These are phyloP conservation scores for Aspergillus cristatus DNA, from an alignment of 495 filamentous ascomycete species.

Conservation along the genomic window DNA sequence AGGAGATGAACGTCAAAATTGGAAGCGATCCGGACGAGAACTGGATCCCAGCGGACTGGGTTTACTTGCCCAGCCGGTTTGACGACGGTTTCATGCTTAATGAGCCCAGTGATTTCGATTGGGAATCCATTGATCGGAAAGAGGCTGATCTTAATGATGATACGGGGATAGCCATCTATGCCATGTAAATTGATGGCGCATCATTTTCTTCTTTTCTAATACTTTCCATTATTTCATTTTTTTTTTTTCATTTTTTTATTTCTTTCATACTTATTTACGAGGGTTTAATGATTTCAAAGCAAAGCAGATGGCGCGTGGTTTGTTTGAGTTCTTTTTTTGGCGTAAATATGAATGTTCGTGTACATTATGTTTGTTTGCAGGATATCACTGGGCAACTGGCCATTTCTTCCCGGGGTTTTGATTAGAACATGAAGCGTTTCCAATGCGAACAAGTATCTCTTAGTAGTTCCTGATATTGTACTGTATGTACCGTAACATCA, in stretches of 20 bases:
- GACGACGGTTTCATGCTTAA: constrained; percentile 14
- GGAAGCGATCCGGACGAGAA: constrained; percentile 14
- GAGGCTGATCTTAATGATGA: constrained; percentile 15
- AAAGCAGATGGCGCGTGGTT: neutral
- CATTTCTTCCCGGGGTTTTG: too few species aligned
- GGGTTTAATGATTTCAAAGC: constrained; percentile 11
- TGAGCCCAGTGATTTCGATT: constrained; percentile 21
- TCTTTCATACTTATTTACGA: neutral
- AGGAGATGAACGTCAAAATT: constrained; percentile 13
- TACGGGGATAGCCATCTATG: constrained; percentile 17
- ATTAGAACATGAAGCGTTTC: too few species aligned
- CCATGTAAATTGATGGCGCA: constrained; percentile 12
- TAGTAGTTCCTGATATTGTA: too few species aligned
- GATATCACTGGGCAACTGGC: too few species aligned
- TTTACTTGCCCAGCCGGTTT: constrained; percentile 17
- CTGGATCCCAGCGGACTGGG: constrained; percentile 27
- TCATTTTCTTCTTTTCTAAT: neutral
- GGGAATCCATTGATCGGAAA: constrained; percentile 22
- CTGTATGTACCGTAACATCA: too few species aligned
- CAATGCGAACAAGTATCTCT: too few species aligned
- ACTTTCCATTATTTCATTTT: neutral
- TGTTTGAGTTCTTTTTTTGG: constrained; percentile 7
- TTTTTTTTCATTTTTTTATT: constrained; percentile 2
- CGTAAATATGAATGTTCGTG: constrained; percentile 12
- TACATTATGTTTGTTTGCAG: neutral